Conservation (phyloP, 176 grass and related monocot species). For the Otatea glauca region DNA sequence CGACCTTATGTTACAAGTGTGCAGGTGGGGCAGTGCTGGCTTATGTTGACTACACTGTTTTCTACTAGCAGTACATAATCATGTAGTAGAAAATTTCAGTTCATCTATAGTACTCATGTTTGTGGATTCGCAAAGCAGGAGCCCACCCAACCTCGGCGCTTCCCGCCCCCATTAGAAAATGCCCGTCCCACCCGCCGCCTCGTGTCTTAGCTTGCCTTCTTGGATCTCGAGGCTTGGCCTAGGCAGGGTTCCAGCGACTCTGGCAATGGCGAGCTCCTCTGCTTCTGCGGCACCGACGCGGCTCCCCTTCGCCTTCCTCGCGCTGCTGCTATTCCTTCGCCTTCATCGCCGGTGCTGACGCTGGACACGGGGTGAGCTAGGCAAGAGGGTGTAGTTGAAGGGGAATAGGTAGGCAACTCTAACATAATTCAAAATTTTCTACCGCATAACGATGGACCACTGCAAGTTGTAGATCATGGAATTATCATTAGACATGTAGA, state of each 20-base stretch:
- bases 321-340: neutral
- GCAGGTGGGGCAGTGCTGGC: neutral
- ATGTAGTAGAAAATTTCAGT: neutral
- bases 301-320: constrained; percentile 26
- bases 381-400: too few species aligned
- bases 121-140: neutral
- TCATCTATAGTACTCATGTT: neutral
- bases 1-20: neutral
- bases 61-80: neutral
- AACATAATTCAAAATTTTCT: too few species aligned
- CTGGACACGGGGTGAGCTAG: constrained; percentile 43
- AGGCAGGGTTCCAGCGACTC: too few species aligned
- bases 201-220: neutral
- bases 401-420: too few species aligned
- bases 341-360: constrained; percentile 38
- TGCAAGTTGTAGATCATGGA: too few species aligned
- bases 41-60: neutral
- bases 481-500: too few species aligned
- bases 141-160: neutral
- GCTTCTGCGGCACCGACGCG: neutral
- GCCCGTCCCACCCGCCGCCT: neutral
- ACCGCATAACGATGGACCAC: too few species aligned
- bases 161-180: neutral
- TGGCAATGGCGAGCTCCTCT: constrained; percentile 55
- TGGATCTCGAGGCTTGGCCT: neutral